phyloP scores from a whole-genome alignment of 2,329 filamentous ascomycete species.

The Diplocarpon mali region DNA sequence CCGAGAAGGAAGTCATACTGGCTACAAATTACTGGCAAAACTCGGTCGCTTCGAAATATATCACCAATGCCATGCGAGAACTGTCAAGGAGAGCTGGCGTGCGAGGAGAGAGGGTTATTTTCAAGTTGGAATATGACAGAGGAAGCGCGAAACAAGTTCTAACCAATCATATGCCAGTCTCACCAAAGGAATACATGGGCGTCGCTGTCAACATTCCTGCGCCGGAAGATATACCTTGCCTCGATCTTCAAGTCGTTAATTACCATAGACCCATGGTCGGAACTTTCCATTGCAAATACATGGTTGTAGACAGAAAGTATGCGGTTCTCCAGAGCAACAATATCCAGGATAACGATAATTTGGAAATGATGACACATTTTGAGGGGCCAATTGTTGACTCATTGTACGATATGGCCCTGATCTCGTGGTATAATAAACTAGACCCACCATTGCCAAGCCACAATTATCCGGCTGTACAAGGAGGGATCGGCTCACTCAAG shows the following conservation, averaged over 20 bases:
- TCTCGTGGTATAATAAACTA: conserved; percentile 58
- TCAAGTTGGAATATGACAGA: conserved; percentile 69
- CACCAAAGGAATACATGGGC: conserved; percentile 45
- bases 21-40: conserved; percentile 65
- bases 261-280: conserved; percentile 59
- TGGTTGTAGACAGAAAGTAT: conserved; percentile 62
- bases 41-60: conserved; percentile 53
- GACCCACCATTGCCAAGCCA: conserved; percentile 48
- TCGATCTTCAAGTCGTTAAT: conserved; percentile 64
- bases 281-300: conserved; percentile 70
- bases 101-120: conserved; percentile 44
- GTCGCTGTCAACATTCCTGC: conserved; percentile 49
- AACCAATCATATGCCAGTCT: conserved; percentile 53
- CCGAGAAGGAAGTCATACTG: conserved; percentile 61
- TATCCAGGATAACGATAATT: conserved; percentile 65
- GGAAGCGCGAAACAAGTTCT: conserved; percentile 54
- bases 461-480: conserved; percentile 36
- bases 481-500: conserved; percentile 16
- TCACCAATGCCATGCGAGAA: conserved; percentile 59
- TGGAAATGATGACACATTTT: conserved; percentile 70
- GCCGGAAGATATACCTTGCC: conserved; percentile 54
- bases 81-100: conserved; percentile 53
- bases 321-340: conserved; percentile 69
- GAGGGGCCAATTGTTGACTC: conserved; percentile 69
- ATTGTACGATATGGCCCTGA: conserved; percentile 61